Base-by-base conservation (phyloP, 2,329 filamentous ascomycete species). In the Fusarium coffeatum region DNA sequence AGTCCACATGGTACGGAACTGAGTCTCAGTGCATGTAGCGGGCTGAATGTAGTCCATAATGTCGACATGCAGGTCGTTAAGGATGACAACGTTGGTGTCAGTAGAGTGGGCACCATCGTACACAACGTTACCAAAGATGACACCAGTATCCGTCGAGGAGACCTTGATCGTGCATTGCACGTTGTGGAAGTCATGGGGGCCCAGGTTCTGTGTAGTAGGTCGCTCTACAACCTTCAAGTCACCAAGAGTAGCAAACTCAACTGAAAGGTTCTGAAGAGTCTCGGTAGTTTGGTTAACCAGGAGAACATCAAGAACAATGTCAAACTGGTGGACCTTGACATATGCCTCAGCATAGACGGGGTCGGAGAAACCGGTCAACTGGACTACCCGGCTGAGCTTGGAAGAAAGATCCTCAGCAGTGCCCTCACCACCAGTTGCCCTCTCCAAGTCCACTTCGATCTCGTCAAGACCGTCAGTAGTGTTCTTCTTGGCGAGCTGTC, bases 41-140 rank as follows among this genome's bases (percentile, higher is more conserved):
- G 96, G 96, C 79, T 98, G 95, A 76, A 99, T 99, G 83, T 99
- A 99, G 83, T 99, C 96, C 96, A 99, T 99, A 72, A 99, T 98
- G 78, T 99, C 96, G 60, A 98, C 95, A 77, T 99, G 96, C 30
- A 99, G 90, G 79, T 99, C 96, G 78, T 98, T 98, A 56, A 99
- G 87, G 73, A 99, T 99, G 58, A 99, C 96, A 11, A 99, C 96
- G 72, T 97, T 97, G 57, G 93, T 97, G 79, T 97, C 96, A 2
- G 93, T 97, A 48, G 91, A 94, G 81, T 93, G 93, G 8, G 94
- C 89, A 30, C 95, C 96, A 75, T 99, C 96, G 80, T 99, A 99
- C 10, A 99, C 93, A 25, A 99, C 94, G 78, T 99, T 99, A 73
- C 96, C 96, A 76, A 99, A 99, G 74, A 99, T 99, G 72, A 99